Percentiles rank a stretch among this genome's conserved stretches.
phyloP scores from a whole-genome alignment of 805 yeast genomes.

The Cyberlindnera americana region DNA sequence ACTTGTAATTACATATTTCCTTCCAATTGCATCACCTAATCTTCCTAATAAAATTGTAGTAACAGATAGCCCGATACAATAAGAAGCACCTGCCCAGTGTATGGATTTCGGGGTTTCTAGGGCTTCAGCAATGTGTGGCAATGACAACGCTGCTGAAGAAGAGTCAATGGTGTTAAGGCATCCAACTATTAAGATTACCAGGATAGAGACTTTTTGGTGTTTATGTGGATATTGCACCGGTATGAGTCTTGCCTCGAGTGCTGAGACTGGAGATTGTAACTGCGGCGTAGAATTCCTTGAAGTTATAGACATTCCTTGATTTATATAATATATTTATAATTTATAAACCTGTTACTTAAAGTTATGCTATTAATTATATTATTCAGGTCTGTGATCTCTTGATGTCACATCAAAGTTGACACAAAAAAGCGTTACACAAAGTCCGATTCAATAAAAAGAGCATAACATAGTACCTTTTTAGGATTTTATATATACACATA shows the following conservation, averaged over 20 bases:
- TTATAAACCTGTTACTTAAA: too few relatives aligned
- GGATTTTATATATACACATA: too few relatives aligned
- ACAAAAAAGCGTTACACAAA: too few relatives aligned
- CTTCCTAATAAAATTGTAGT: conserved; percentile 54
- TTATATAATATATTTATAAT: too few relatives aligned
- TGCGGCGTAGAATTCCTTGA: too few relatives aligned
- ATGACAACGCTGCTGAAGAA: conserved; percentile 28
- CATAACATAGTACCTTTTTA: too few relatives aligned
- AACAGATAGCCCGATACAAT: conserved; percentile 46
- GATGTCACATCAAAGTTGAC: too few relatives aligned
- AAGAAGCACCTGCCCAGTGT: conserved; percentile 59
- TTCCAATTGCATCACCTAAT: conserved; percentile 52
- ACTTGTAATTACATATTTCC: conserved; percentile 41
- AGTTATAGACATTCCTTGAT: too few relatives aligned
- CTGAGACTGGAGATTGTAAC: conserved; percentile 1
- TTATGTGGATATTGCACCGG: neutral
- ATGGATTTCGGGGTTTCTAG: conserved; percentile 44
- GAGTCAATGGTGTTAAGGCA: conserved; percentile 12
- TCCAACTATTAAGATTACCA: conserved; percentile 1
- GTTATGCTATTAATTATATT: too few relatives aligned
- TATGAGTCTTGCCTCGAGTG: conserved; percentile 11
- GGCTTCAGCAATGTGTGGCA: conserved; percentile 44
- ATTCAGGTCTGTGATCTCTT: too few relatives aligned
- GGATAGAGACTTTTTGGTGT: neutral
- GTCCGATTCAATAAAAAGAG: neutral